phyloP scores from a whole-genome alignment of 2,329 filamentous ascomycete genomes.

The Huntiella moniliformis region DNA sequence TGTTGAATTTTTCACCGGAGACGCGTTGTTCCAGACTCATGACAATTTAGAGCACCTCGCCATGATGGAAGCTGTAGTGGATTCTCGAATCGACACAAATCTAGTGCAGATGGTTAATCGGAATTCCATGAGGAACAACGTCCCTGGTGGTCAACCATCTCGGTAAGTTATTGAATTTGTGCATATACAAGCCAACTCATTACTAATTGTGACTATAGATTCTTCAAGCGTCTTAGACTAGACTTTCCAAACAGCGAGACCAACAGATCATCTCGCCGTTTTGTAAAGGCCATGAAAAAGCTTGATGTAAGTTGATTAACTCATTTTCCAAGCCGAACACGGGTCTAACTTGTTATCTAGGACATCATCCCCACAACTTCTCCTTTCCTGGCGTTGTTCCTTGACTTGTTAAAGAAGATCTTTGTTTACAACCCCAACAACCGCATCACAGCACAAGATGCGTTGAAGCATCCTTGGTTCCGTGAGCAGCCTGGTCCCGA shows the following conservation, averaged over 20 bases:
- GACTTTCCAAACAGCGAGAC: slow-evolving; percentile 48
- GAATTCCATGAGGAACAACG: slow-evolving; percentile 30
- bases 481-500: slow-evolving; percentile 43
- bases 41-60: slow-evolving; percentile 54
- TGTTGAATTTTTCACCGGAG: slow-evolving; percentile 53
- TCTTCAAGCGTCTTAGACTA: slow-evolving; percentile 46
- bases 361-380: slow-evolving; percentile 45
- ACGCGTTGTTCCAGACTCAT: slow-evolving; percentile 53
- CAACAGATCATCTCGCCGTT: slow-evolving; percentile 42
- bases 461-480: slow-evolving; percentile 50
- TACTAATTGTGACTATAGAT: slow-evolving; percentile 24
- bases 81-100: slow-evolving; percentile 36
- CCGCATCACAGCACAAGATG: slow-evolving; percentile 48
- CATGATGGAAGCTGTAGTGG: slow-evolving; percentile 58
- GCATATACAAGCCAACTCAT: background rate
- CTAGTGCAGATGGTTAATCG: slow-evolving; percentile 39
- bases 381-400: slow-evolving; percentile 41
- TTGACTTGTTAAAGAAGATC: slow-evolving; percentile 46
- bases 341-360: slow-evolving; percentile 19
- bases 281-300: slow-evolving; percentile 55
- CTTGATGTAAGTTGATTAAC: slow-evolving; percentile 31
- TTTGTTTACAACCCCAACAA: slow-evolving; percentile 49
- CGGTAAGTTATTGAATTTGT: slow-evolving; percentile 29
- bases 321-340: too few relatives aligned
- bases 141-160: slow-evolving; percentile 39